These are phyloP conservation scores for Conoideocrella luteorostrata DNA, from an alignment of 2,329 filamentous ascomycete genomes.

Conservation along the genomic window DNA sequence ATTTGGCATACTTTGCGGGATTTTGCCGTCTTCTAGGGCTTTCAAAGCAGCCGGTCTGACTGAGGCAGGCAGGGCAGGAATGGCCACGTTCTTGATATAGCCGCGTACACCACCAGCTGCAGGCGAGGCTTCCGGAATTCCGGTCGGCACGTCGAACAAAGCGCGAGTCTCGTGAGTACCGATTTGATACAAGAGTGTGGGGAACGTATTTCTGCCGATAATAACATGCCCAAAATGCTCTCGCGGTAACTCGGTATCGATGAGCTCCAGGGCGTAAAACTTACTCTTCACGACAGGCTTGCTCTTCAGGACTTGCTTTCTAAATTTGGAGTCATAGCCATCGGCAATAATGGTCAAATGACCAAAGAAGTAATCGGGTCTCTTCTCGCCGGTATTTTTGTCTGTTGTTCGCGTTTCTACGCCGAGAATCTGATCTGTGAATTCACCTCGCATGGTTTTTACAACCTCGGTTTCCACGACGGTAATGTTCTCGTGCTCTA, in stretches of 20 bases:
- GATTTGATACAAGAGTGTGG: constrained; percentile 93
- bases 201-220: constrained; percentile 61
- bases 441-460: constrained; percentile 63
- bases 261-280: constrained; percentile 90
- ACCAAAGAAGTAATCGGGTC: constrained; percentile 75
- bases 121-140: constrained; percentile 64
- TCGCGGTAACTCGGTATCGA: constrained; percentile 73
- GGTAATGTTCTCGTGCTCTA: constrained; percentile 73
- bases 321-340: constrained; percentile 88
- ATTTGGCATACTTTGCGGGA: constrained; percentile 87
- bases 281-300: constrained; percentile 69
- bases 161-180: constrained; percentile 89
- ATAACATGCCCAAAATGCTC: constrained; percentile 80
- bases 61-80: constrained; percentile 67
- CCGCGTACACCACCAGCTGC: constrained; percentile 76
- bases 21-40: constrained; percentile 70
- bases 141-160: constrained; percentile 79
- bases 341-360: constrained; percentile 84
- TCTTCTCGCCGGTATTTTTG: constrained; percentile 47
- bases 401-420: constrained; percentile 67
- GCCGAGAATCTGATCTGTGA: constrained; percentile 69
- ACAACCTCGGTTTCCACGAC: constrained; percentile 85
- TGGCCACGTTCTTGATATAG: constrained; percentile 72
- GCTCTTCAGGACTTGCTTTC: constrained; percentile 64
- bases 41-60: constrained; percentile 68